phyloP scores from a whole-genome alignment of 106 monocot genomes.

The Phalaenopsis equestris region DNA sequence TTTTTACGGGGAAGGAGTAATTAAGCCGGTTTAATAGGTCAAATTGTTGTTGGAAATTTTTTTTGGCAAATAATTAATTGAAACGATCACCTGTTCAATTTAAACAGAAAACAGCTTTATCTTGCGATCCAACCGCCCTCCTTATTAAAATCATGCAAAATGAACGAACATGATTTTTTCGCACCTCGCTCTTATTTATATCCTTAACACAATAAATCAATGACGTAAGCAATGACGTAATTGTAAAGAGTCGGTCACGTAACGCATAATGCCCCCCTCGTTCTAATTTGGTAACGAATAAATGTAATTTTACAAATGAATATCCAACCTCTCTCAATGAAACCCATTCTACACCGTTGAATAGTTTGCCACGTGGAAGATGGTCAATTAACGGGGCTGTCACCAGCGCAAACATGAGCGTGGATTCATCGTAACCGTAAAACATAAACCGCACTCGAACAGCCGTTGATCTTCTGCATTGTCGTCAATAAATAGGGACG shows the following conservation, averaged over 20 bases:
- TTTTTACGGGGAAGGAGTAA: too few relatives aligned
- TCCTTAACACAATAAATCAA: not conserved
- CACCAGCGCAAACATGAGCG: not conserved
- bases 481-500: not conserved
- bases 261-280: not conserved
- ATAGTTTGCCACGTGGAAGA: not conserved
- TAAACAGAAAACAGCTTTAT: too few relatives aligned
- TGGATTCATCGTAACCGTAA: not conserved
- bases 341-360: not conserved
- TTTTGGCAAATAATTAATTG: too few relatives aligned
- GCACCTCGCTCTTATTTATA: not conserved
- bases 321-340: not conserved
- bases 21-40: too few relatives aligned
- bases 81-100: too few relatives aligned
- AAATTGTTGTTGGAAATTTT: too few relatives aligned
- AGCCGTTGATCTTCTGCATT: not conserved
- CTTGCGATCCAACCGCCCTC: too few relatives aligned
- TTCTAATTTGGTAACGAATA: not conserved
- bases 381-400: not conserved
- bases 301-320: not conserved
- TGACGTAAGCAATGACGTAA: constrained; percentile 9
- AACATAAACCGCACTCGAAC: not conserved
- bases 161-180: not conserved
- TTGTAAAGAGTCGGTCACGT: not conserved
- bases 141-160: not conserved